Evolutionary conservation across 2,329 filamentous ascomycete genomes (phyloP), one percentile per base, ranked within the genome.

Genomic region (Exserohilum rostratum): DNA sequence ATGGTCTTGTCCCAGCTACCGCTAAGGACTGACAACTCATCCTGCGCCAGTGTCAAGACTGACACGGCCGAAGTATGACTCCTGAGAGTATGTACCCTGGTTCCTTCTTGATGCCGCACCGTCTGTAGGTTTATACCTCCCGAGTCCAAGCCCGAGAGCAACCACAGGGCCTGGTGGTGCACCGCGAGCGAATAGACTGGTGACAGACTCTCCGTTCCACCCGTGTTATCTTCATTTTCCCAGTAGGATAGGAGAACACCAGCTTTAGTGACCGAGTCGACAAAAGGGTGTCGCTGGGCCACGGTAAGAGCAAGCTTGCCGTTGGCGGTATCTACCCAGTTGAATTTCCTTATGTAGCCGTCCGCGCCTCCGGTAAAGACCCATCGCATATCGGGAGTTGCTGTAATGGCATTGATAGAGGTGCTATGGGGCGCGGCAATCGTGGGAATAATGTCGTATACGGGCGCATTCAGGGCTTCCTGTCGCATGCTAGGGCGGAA

Each of bases 1-100:
- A 98, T 88, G 15, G 85, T 90, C 77, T 96, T 98, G 75, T 99
- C 95, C 95, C 95, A 99, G 72, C 92, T 93, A 3, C 95, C 95
- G 30, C 92, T 97, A 7, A 99, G 76, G 3, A 98, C 85, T 34
- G 89, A 93, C 67, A 84, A 88, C 78, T 99, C 95, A 64, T 98
- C 93, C 5, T 89, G 86, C 0, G 90, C 86, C 11, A 99, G 79
- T 9, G 85, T 88, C 54, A 99, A 77, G 5, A 96, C 91, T 17
- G 92, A 96, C 15, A 99, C 95, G 0, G 95, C 93, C 42, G 93
- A 96, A 1, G 87, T 91, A 72, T 99, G 95, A 62, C 89, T 86
- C 57, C 89, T 87, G 18, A 99, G 80, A 30, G 88, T 89, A 7
- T 87, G 84, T 50, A 99, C 96, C 46, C 90, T 86, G 72, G 93